phyloP scores from a whole-genome alignment of 1,284 basidiomycete species.

The Leccinum subrobustum region DNA sequence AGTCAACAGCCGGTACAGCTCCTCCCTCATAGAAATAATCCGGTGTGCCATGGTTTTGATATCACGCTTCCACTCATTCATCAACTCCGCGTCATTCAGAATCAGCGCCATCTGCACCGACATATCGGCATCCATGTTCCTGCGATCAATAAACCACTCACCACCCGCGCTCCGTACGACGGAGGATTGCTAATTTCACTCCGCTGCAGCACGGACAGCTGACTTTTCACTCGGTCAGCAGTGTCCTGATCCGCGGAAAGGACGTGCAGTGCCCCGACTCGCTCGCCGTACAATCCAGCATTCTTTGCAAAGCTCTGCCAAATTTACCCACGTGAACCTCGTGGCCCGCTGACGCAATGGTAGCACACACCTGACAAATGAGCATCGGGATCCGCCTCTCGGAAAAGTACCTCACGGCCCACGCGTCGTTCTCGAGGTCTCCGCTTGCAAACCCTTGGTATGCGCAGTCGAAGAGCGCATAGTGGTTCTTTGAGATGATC shows the following conservation, averaged over 20 bases:
- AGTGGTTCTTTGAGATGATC: slow-evolving; percentile 78
- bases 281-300: slow-evolving; percentile 91
- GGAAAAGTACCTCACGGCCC: slow-evolving; percentile 78
- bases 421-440: slow-evolving; percentile 74
- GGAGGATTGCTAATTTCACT: slow-evolving; percentile 95
- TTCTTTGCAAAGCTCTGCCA: slow-evolving; percentile 93
- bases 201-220: slow-evolving; percentile 84
- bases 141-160: slow-evolving; percentile 35
- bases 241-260: slow-evolving; percentile 62
- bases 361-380: slow-evolving; percentile 75
- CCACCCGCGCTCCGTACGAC: slow-evolving; percentile 86
- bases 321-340: slow-evolving; percentile 13
- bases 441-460: slow-evolving; percentile 95
- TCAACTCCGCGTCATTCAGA: slow-evolving; percentile 69
- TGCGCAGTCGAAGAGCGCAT: slow-evolving; percentile 93
- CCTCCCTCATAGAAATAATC: slow-evolving; percentile 87
- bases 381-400: slow-evolving; percentile 73
- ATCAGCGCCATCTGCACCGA: slow-evolving; percentile 68
- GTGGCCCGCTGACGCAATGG: background rate
- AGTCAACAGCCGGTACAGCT: slow-evolving; percentile 76
- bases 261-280: slow-evolving; percentile 83
- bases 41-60: slow-evolving; percentile 90
- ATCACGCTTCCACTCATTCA: slow-evolving; percentile 87
- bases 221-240: slow-evolving; percentile 75
- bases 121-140: background rate